These are phyloP conservation scores for Mucor ambiguus DNA, from an alignment of 371 early-diverging fungal genomes.

Conservation along the genomic window DNA sequence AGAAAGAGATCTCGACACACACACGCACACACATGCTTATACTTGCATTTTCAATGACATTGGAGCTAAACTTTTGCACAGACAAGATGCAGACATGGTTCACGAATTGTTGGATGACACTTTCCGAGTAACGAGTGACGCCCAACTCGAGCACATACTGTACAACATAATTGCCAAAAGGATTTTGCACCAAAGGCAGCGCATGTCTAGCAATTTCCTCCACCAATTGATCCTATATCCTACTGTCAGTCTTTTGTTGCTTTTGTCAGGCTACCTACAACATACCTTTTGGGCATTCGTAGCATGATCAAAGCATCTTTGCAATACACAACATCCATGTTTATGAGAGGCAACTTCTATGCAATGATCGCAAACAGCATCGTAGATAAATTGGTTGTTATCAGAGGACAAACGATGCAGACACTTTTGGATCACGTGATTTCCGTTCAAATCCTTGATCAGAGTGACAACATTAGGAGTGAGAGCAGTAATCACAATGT, in stretches of 20 bases:
- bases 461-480: conserved; percentile 79
- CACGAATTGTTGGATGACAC: conserved; percentile 75
- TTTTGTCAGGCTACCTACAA: neutral
- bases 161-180: conserved; percentile 98
- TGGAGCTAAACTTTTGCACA: conserved; percentile 91
- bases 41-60: conserved; percentile 87
- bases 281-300: conserved; percentile 63
- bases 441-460: conserved; percentile 97
- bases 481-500: conserved; percentile 72
- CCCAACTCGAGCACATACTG: conserved; percentile 93
- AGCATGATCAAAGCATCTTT: conserved; percentile 94
- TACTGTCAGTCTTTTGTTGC: too few relatives aligned
- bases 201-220: conserved; percentile 77
- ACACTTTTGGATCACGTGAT: conserved; percentile 98
- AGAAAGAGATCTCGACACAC: neutral
- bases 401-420: conserved; percentile 73
- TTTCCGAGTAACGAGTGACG: conserved; percentile 66
- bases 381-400: conserved; percentile 88
- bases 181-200: conserved; percentile 85
- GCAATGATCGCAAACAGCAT: conserved; percentile 86
- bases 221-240: conserved; percentile 62
- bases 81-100: conserved; percentile 78
- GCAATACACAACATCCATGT: conserved; percentile 98
- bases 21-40: too few relatives aligned
- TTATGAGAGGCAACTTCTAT: conserved; percentile 91